Percentiles rank a stretch among this genome's conserved stretches.
Evolutionary conservation across 139 green algal species (phyloP).

Genomic region (Pleodorina starrii): DNA sequence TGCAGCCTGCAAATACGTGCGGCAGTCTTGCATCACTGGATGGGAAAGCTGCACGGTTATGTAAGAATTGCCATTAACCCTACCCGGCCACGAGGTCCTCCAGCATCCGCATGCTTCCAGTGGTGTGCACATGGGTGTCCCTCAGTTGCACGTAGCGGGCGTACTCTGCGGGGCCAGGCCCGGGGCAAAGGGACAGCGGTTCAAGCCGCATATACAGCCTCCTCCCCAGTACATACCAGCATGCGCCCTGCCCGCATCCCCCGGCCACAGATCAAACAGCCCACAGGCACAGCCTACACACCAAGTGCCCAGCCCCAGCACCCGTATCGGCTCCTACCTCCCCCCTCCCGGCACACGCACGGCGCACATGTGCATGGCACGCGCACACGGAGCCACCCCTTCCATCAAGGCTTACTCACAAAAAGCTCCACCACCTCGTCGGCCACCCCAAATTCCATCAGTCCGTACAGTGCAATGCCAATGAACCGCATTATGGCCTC

Average conservation of each 20-base stretch:
- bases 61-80: background rate
- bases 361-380: too few relatives aligned
- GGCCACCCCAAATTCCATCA: too few relatives aligned
- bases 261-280: background rate
- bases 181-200: too few relatives aligned
- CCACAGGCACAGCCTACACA: background rate
- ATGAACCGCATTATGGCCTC: background rate
- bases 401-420: too few relatives aligned
- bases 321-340: too few relatives aligned
- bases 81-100: background rate
- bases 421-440: too few relatives aligned
- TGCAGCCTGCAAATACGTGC: background rate
- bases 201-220: too few relatives aligned
- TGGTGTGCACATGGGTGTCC: background rate
- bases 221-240: too few relatives aligned
- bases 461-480: background rate
- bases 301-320: too few relatives aligned
- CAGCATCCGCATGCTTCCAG: background rate
- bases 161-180: background rate
- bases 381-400: too few relatives aligned
- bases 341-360: too few relatives aligned
- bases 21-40: background rate
- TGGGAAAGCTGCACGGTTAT: background rate
- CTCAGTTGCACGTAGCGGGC: background rate
- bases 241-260: too few relatives aligned